Evolutionary conservation across 148 eudicot genomes (phyloP), one percentile per base, ranked within the genome.

Genomic region (Heliamphora exappendiculata): DNA sequence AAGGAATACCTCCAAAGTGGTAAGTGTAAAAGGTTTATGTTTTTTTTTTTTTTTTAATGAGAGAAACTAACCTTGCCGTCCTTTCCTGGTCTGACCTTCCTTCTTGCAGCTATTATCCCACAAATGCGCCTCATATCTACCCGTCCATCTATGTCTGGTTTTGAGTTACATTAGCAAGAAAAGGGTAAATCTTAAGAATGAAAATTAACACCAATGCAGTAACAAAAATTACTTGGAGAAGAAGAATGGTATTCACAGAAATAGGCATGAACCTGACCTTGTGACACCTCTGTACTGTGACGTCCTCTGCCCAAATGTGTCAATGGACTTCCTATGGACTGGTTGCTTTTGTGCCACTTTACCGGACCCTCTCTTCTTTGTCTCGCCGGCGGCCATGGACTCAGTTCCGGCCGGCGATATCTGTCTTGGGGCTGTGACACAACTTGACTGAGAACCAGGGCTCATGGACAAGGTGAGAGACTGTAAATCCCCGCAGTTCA

Each of bases 261-360:
- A 2, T 3, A 39, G 60, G 7, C 1, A 24, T 37, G 11, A 72
- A 74, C 77, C 77, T 51, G 66, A 94, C 98, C 96, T 90, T 42
- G 98, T 94, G 66, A 94, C 98, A 69, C 98, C 98, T 82, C 98
- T 88, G 62, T 94, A 94, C 86, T 94, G 98, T 3, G 98, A 94
- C 50, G 98, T 94, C 58, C 98, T 89, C 70, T 94, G 98, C 16
- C 98, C 98, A 88, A 94, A 94, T 68, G 97, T 91, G 77, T 91
- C 94, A 78, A 94, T 80, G 76, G 98, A 91, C 81, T 93, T 93
- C 84, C 98, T 86, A 74, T 93, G 98, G 83, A 91, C 92, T 83
- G 88, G 87, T 67, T 85, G 90, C 76, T 88, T 90, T 47, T 82
- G 89, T 44, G 84, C 82, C 31, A 84, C 85, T 64, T 84, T 86